Evolutionary conservation across 2,329 filamentous ascomycete species (phyloP), one percentile per base, ranked within the genome.

Genomic region (Cladosporium austrohemisphaericum): DNA sequence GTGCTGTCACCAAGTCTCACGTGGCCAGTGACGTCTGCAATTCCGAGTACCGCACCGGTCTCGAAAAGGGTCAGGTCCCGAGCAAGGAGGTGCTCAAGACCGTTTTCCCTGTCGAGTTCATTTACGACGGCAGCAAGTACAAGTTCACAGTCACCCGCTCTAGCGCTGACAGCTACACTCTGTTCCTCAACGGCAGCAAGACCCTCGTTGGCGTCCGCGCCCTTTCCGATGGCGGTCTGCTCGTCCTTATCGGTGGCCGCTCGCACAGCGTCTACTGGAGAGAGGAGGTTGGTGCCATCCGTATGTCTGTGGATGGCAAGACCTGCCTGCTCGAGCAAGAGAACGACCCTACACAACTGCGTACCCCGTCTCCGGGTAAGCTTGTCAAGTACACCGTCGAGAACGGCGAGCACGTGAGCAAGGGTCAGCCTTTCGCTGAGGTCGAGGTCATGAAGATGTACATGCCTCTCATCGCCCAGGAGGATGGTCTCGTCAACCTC

Each of bases 401-500:
- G 70, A 97, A 95, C 64, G 93, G 93, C 53, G 80, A 90, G 60
- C 93, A 98, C 68, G 83, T 98, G 70, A 85, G 83, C 70, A 89
- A 94, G 60, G 92, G 92, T 50, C 88, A 97, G 70, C 78, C 92
- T 26, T 98, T 90, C 65, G 93, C 93, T 49, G 93, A 98, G 71
- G 92, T 98, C 32, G 93, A 98, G 73, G 93, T 98, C 72, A 98
- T 98, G 93, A 98, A 98, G 80, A 98, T 98, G 93, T 97, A 97
- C 80, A 98, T 98, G 93, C 93, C 93, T 64, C 79, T 98, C 49
- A 80, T 98, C 54, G 88, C 93, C 2, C 86, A 91, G 66, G 93
- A 98, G 70, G 93, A 95, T 62, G 93, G 93, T 76, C 80, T 95
- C 48, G 92, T 98, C 50, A 93, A 96, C 75, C 81, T 98, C 63